phyloP scores from a whole-genome alignment of 176 grass and related monocot species.

The Olyra latifolia region DNA sequence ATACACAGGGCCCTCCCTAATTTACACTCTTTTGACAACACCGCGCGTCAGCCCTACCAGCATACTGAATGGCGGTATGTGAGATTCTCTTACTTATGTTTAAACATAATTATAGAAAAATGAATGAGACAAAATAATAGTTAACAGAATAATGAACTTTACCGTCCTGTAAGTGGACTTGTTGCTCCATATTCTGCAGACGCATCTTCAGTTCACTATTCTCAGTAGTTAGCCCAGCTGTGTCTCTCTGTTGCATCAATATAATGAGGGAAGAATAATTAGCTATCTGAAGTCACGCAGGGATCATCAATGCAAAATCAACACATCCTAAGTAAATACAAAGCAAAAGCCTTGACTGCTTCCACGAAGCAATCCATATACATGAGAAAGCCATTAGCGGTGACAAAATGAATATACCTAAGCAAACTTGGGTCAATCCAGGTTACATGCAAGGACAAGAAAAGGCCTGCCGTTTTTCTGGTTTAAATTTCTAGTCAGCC shows the following conservation, averaged over 20 bases:
- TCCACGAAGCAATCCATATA: not conserved
- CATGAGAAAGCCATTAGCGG: not conserved
- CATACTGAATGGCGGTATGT: not conserved
- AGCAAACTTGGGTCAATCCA: not conserved
- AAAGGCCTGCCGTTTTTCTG: not conserved
- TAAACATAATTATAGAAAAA: not conserved
- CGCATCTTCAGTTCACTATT: conserved; percentile 57
- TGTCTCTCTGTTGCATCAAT: conserved; percentile 50
- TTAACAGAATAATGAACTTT: not conserved
- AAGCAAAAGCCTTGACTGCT: not conserved
- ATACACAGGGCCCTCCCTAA: not conserved
- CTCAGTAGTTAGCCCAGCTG: conserved; percentile 51
- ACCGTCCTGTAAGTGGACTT: conserved; percentile 61
- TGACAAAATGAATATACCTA: not conserved
- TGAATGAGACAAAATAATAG: not conserved
- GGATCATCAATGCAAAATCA: not conserved
- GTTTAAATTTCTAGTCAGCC: not conserved
- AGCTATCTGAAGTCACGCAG: conserved; percentile 7
- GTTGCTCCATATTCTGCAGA: conserved; percentile 47
- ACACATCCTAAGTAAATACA: not conserved
- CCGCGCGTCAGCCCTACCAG: not conserved
- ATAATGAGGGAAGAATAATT: not conserved
- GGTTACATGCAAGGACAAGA: not conserved
- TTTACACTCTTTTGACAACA: not conserved
- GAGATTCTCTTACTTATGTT: not conserved